Evolutionary conservation across 345 rosid genomes (phyloP).

Genomic region (Citrus sinensis): DVS_A1.0 CM039163.1:51595001-51595500

Average conservation of each 20-base stretch:
- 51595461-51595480: slow-evolving; percentile 61
- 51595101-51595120: slow-evolving; percentile 98
- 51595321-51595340: slow-evolving; percentile 89
- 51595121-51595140: slow-evolving; percentile 78
- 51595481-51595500: slow-evolving; percentile 94
- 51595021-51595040: slow-evolving; percentile 74
- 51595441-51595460: slow-evolving; percentile 71
- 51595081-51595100: slow-evolving; percentile 89
- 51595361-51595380: neutral
- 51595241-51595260: slow-evolving; percentile 81
- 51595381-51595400: slow-evolving; percentile 11
- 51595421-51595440: slow-evolving; percentile 94
- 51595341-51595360: slow-evolving; percentile 13
- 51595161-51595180: slow-evolving; percentile 85
- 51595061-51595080: slow-evolving; percentile 97
- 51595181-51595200: slow-evolving; percentile 88
- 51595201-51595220: slow-evolving; percentile 96
- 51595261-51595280: slow-evolving; percentile 80
- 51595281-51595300: slow-evolving; percentile 81
- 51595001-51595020: slow-evolving; percentile 95
- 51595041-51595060: slow-evolving; percentile 95
- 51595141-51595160: slow-evolving; percentile 86
- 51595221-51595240: slow-evolving; percentile 95
- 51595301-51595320: slow-evolving; percentile 96
- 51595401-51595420: slow-evolving; percentile 65